Evolutionary conservation across 305 asterid species (phyloP).

Genomic region (Caryopteris hybrid): DNA sequence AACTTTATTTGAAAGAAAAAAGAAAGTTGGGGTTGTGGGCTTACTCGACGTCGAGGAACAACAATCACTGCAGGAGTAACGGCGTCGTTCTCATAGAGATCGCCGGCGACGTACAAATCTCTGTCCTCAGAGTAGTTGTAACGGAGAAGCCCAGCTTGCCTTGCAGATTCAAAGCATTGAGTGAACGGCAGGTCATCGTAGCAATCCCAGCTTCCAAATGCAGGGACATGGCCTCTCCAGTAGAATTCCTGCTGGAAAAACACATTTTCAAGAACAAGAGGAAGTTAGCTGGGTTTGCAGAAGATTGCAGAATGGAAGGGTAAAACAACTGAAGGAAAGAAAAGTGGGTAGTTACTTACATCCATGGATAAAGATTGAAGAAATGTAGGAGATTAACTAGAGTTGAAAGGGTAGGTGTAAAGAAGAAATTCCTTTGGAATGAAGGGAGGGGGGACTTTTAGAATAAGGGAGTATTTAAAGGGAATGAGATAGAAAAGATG

Average conservation of each 20-base stretch:
- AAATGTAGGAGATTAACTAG: neutral
- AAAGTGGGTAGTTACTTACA: constrained; percentile 13
- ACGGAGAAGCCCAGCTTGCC: constrained; percentile 47
- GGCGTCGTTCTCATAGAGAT: constrained; percentile 60
- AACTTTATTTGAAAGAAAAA: neutral
- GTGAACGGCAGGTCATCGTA: constrained; percentile 64
- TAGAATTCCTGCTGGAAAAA: constrained; percentile 71
- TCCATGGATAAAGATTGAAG: constrained; percentile 19
- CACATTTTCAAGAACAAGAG: neutral
- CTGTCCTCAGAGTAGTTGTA: constrained; percentile 60
- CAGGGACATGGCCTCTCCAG: constrained; percentile 72
- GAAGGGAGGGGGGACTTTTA: no score
- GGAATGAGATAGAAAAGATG: no score
- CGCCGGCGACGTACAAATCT: constrained; percentile 81
- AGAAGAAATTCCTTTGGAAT: no score
- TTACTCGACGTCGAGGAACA: constrained; percentile 57
- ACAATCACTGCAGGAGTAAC: constrained; percentile 78
- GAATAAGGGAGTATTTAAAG: no score
- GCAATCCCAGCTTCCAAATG: constrained; percentile 96
- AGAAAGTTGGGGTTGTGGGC: neutral
- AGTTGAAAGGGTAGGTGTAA: no score
- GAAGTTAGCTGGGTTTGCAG: neutral
- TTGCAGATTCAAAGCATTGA: constrained; percentile 76
- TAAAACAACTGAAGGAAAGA: neutral
- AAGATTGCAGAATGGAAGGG: neutral